Evolutionary conservation across 306 rosid species (phyloP).

Genomic region (Cucurbita moschata): DNA sequence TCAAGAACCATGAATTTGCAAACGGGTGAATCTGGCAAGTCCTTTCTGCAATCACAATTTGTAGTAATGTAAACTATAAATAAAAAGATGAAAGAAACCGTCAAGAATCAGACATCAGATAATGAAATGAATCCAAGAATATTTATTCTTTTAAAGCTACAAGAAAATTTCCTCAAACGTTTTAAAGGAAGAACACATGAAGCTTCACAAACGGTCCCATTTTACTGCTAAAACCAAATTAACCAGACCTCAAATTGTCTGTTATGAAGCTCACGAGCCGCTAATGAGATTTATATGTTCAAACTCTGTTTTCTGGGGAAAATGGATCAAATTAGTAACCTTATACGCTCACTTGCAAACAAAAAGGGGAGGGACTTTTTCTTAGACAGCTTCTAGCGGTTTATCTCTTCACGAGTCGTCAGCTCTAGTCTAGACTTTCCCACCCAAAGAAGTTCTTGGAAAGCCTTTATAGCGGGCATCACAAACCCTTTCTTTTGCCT

Average conservation of each 20-base stretch:
- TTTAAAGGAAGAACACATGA: not conserved
- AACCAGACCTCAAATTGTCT: not conserved
- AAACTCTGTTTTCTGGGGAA: not conserved
- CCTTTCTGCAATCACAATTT: conserved; percentile 30
- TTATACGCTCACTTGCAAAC: no score
- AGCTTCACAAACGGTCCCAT: not conserved
- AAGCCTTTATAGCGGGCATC: no score
- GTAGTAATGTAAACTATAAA: not conserved
- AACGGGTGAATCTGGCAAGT: conserved; percentile 23
- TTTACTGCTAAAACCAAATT: not conserved
- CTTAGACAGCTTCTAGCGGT: no score
- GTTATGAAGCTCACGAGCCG: not conserved
- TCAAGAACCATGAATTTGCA: conserved; percentile 14
- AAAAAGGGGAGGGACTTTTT: no score
- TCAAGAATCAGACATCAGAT: not conserved
- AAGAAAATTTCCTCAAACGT: not conserved
- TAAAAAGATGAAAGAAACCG: not conserved
- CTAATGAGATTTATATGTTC: not conserved
- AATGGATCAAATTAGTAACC: no score
- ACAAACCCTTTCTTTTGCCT: no score
- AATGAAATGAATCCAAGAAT: not conserved
- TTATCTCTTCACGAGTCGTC: no score
- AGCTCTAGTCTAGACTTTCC: no score
- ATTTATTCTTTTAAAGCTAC: not conserved
- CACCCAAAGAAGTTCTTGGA: no score